These are phyloP conservation scores for Conticribra weissflogii DNA, from an alignment of 108 stramenopile genomes.

Conservation along the genomic window DNA sequence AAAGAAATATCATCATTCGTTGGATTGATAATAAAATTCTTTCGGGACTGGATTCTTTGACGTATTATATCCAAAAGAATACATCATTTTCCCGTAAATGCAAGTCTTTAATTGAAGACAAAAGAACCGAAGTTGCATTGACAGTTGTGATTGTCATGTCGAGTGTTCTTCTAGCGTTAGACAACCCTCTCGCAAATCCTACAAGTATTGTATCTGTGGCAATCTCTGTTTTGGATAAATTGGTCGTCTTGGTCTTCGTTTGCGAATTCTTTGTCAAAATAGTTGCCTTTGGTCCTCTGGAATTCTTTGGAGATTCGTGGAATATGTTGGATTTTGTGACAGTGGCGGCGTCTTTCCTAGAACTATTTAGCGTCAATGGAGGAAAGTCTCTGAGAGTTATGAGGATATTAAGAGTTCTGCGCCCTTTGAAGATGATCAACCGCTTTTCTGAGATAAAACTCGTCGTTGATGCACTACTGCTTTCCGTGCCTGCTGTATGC, in stretches of 20 bases:
- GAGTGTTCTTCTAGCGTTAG: constrained; percentile 41
- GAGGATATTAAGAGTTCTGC: constrained; percentile 64
- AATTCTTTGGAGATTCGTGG: constrained; percentile 64
- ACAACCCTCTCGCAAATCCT: constrained; percentile 52
- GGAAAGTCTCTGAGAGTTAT: constrained; percentile 47
- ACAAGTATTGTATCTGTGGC: neutral
- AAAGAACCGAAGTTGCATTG: constrained; percentile 34
- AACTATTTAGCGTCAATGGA: constrained; percentile 21
- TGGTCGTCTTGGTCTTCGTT: constrained; percentile 58
- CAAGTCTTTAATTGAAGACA: constrained; percentile 7
- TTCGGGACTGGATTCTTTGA: neutral
- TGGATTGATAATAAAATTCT: neutral
- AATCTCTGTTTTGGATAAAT: constrained; percentile 38
- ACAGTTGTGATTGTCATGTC: constrained; percentile 42
- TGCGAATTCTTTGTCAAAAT: constrained; percentile 70
- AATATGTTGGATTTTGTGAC: constrained; percentile 67
- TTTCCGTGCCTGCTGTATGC: constrained; percentile 58
- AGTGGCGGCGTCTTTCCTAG: constrained; percentile 58
- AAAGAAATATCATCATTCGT: neutral
- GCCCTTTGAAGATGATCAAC: constrained; percentile 72
- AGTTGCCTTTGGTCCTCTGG: constrained; percentile 52
- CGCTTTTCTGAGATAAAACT: constrained; percentile 69
- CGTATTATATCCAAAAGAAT: neutral
- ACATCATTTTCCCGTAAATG: no score
- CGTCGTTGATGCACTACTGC: constrained; percentile 72